phyloP scores from a whole-genome alignment of 2,329 filamentous ascomycete genomes.

The Apiospora hydei region DNA sequence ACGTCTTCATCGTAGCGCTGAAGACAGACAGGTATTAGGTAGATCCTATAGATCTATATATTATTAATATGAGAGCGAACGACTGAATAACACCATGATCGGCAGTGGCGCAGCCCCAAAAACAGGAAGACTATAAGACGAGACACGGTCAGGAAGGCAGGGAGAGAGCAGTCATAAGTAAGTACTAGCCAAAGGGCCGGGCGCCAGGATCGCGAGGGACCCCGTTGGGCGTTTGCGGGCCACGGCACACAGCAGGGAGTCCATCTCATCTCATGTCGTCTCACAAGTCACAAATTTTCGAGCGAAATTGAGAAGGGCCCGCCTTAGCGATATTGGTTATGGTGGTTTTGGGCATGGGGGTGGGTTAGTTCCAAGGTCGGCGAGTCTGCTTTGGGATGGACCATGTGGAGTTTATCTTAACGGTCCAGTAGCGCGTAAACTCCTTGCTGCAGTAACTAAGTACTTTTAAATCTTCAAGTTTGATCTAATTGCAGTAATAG shows the following conservation, averaged over 20 bases:
- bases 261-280: constrained; percentile 11
- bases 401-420: constrained; percentile 10
- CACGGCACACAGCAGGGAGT: constrained; percentile 12
- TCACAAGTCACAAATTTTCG: constrained; percentile 4
- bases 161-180: background rate
- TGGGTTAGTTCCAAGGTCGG: constrained; percentile 6
- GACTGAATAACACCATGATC: background rate
- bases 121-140: background rate
- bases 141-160: background rate
- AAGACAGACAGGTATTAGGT: constrained; percentile 22
- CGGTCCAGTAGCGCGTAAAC: background rate
- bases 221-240: background rate
- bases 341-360: background rate
- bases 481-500: too few relatives aligned
- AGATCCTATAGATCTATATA: background rate
- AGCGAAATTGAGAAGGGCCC: background rate
- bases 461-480: too few relatives aligned
- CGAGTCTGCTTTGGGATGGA: constrained; percentile 3
- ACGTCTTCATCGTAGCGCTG: constrained; percentile 28
- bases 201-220: background rate
- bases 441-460: background rate
- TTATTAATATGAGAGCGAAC: background rate
- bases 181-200: background rate
- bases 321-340: background rate
- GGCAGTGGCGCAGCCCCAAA: background rate